Conservation (phyloP, 257 asterid species). For the Fraxinus anomala region DNA sequence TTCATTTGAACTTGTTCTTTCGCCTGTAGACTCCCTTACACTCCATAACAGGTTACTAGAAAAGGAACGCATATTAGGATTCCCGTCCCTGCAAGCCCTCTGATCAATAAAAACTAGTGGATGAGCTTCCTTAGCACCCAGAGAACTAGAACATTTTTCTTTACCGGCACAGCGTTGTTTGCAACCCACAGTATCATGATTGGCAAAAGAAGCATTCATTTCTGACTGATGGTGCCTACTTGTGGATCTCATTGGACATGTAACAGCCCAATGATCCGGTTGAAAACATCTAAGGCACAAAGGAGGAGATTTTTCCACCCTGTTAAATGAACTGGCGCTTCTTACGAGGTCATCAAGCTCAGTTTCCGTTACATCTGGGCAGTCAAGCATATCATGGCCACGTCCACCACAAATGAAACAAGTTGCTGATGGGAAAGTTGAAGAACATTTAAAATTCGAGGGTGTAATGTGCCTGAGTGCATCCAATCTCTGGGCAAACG, state of each 20-base stretch:
- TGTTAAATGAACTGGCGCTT: slow-evolving; percentile 35
- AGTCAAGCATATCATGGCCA: slow-evolving; percentile 53
- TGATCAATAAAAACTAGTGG: not conserved
- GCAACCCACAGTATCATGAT: not conserved
- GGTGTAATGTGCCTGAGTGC: slow-evolving; percentile 54
- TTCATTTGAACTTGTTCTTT: slow-evolving; percentile 26
- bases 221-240: slow-evolving; percentile 24
- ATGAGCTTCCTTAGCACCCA: slow-evolving; percentile 17
- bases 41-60: slow-evolving; percentile 19
- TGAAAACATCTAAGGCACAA: slow-evolving; percentile 67
- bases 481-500: slow-evolving; percentile 67
- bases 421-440: slow-evolving; percentile 15
- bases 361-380: slow-evolving; percentile 44
- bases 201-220: not conserved
- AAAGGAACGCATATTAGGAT: not conserved
- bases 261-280: slow-evolving; percentile 66
- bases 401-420: slow-evolving; percentile 64
- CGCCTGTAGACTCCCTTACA: slow-evolving; percentile 24
- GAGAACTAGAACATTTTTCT: slow-evolving; percentile 13
- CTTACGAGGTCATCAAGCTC: slow-evolving; percentile 52
- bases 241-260: slow-evolving; percentile 49
- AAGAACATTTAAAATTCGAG: slow-evolving; percentile 28
- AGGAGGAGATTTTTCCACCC: slow-evolving; percentile 40
- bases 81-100: too few relatives aligned
- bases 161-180: not conserved